A percentile compares a stretch with the other conserved stretches of the same genome.
Conservation (phyloP, 371 early-diverging fungal genomes). For the Funneliformis caledonium region DNA sequence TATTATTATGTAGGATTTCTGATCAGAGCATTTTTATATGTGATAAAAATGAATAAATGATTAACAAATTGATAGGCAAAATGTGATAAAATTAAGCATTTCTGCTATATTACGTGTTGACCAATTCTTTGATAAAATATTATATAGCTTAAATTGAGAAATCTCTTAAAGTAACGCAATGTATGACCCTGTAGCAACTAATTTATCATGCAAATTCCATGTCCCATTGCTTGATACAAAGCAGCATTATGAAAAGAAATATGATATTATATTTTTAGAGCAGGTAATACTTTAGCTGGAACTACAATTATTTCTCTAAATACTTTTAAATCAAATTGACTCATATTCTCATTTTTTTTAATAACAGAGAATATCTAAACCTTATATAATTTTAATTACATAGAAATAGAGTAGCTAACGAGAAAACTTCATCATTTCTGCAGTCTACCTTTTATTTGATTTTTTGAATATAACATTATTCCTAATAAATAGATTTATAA, state of each 20-base stretch:
- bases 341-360: conserved; percentile 57
- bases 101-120: too few relatives aligned
- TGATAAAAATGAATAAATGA: too few relatives aligned
- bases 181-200: conserved; percentile 73
- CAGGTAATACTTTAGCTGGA: conserved; percentile 72
- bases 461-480: conserved; percentile 75
- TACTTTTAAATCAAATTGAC: conserved; percentile 70
- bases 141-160: conserved; percentile 57
- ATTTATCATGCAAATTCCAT: conserved; percentile 89
- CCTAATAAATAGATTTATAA: conserved; percentile 49
- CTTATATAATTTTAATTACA: conserved; percentile 59
- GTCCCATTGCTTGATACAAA: conserved; percentile 79
- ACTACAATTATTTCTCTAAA: conserved; percentile 58
- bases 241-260: conserved; percentile 57
- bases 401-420: conserved; percentile 74
- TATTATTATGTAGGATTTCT: too few relatives aligned
- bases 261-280: conserved; percentile 79
- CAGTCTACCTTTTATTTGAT: conserved; percentile 81
- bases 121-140: conserved; percentile 58
- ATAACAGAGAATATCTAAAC: conserved; percentile 53
- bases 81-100: too few relatives aligned
- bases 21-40: too few relatives aligned
- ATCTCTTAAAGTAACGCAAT: conserved; percentile 71
- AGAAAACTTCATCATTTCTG: conserved; percentile 88
- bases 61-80: too few relatives aligned